Percentiles rank a stretch among this genome's conserved stretches.
Evolutionary conservation across 176 grass and related monocot species (phyloP).

Genomic region (Rhipidocladum racemiflorum): DNA sequence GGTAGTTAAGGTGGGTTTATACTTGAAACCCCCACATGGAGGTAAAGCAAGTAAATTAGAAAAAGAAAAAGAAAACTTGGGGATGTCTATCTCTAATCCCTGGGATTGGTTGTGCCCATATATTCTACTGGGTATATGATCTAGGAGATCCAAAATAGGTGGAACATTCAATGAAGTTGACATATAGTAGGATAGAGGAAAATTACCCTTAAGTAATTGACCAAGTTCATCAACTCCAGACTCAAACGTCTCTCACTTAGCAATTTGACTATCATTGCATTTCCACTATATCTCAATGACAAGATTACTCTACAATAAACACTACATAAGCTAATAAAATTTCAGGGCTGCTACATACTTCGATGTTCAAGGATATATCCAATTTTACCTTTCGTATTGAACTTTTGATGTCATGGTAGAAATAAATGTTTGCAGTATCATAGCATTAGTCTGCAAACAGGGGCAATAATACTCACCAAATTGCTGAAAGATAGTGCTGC

Average conservation of each 20-base stretch:
- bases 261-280: background rate
- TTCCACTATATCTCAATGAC: background rate
- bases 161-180: background rate
- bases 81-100: background rate
- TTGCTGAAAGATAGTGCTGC: slow-evolving; percentile 89
- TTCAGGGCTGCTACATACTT: background rate
- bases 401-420: background rate
- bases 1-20: background rate
- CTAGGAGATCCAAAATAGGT: background rate
- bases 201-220: background rate
- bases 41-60: background rate
- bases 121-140: background rate
- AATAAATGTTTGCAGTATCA: background rate
- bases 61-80: background rate
- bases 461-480: slow-evolving; percentile 64
- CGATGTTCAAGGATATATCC: background rate
- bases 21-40: background rate
- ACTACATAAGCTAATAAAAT: background rate
- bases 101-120: background rate
- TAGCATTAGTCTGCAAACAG: background rate
- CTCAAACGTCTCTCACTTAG: background rate
- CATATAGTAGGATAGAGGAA: background rate
- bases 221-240: background rate
- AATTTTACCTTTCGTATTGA: background rate
- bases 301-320: background rate